Conservation (phyloP, 1,139 yeast genomes). For the Suhomyces kunorum region DNA sequence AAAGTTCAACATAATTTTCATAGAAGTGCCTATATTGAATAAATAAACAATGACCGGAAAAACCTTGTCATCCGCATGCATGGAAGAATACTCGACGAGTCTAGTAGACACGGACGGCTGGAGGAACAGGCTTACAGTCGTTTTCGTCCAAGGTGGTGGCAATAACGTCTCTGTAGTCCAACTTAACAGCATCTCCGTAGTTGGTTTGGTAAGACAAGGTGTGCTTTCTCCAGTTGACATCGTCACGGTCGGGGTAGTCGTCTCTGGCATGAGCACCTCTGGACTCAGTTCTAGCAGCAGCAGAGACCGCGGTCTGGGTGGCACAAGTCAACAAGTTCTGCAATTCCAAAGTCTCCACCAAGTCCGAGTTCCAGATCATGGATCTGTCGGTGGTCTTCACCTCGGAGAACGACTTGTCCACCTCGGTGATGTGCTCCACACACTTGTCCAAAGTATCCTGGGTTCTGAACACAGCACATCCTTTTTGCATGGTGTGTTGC, state of each 20-base stretch:
- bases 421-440: conserved; percentile 73
- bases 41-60: conserved; percentile 6
- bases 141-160: conserved; percentile 81
- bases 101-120: conserved; percentile 91
- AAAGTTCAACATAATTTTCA: conserved; percentile 3
- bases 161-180: conserved; percentile 87
- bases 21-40: conserved; percentile 3
- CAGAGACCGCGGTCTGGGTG: conserved; percentile 90
- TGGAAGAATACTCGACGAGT: conserved; percentile 5
- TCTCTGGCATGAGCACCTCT: conserved; percentile 99
- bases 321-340: conserved; percentile 98
- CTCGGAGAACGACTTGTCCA: conserved; percentile 67
- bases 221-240: conserved; percentile 97
- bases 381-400: conserved; percentile 93
- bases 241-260: conserved; percentile 95
- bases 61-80: conserved; percentile 6
- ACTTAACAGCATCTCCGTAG: conserved; percentile 68
- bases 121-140: conserved; percentile 96
- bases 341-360: conserved; percentile 93
- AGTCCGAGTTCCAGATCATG: conserved; percentile 98
- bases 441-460: conserved; percentile 92
- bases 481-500: conserved; percentile 97
- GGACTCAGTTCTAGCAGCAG: conserved; percentile 94
- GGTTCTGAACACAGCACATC: conserved; percentile 95
- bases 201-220: conserved; percentile 86